A percentile compares a stretch with the other conserved stretches of the same genome.
These are phyloP conservation scores for Salix purpurea DNA, from an alignment of 345 rosid species.

Conservation along the genomic window DNA sequence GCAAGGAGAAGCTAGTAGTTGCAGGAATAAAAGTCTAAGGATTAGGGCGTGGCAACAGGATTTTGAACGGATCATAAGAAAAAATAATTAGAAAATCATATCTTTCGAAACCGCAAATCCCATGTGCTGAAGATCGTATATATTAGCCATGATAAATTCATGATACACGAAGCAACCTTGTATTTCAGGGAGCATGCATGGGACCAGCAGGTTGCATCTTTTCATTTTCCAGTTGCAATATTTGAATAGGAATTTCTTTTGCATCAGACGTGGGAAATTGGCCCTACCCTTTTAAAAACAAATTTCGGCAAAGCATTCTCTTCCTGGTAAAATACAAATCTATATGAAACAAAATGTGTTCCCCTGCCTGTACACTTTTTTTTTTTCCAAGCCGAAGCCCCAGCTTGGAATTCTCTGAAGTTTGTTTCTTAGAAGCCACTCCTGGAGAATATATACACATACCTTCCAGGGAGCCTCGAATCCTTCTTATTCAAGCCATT, in stretches of 20 bases:
- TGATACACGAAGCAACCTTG: neutral
- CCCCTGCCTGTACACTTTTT: neutral
- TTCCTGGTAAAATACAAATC: neutral
- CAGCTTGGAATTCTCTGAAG: conserved; percentile 9
- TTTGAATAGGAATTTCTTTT: conserved; percentile 12
- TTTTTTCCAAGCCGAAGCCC: neutral
- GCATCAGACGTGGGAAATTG: neutral
- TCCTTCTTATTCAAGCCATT: conserved; percentile 39
- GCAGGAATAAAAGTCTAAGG: neutral
- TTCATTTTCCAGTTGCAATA: conserved; percentile 4
- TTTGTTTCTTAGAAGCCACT: conserved; percentile 72
- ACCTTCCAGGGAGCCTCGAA: conserved; percentile 22
- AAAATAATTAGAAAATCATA: neutral
- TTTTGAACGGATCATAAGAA: too few relatives aligned
- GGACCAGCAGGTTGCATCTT: conserved; percentile 13
- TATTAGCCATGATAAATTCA: conserved; percentile 1
- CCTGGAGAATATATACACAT: conserved; percentile 21
- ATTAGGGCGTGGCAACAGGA: neutral
- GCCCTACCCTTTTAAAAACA: neutral
- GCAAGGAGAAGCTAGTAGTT: neutral
- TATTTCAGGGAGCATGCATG: neutral
- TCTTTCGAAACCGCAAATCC: neutral
- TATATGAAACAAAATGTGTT: neutral
- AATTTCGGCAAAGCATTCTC: neutral
- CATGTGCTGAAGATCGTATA: neutral